These are phyloP conservation scores for Pseudopyrenochaeta lycopersici DNA, from an alignment of 2,329 filamentous ascomycete genomes.

Conservation along the genomic window DNA sequence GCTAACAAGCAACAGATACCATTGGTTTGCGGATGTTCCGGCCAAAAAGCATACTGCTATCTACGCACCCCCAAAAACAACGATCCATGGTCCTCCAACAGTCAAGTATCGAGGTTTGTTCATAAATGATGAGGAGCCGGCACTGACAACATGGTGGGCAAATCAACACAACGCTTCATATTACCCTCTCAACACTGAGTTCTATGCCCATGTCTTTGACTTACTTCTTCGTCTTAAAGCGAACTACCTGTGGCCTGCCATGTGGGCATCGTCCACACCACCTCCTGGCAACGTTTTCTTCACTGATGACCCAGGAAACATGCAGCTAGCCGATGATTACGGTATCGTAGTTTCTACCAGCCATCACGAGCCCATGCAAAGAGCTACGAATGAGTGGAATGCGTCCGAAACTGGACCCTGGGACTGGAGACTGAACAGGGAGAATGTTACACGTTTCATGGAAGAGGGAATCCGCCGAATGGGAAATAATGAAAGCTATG, in stretches of 20 bases:
- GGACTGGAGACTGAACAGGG: conserved; percentile 19
- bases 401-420: conserved; percentile 8
- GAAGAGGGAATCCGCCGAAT: conserved; percentile 12
- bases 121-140: conserved; percentile 72
- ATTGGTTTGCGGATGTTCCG: conserved; percentile 48
- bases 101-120: conserved; percentile 73
- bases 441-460: conserved; percentile 14
- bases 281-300: conserved; percentile 28
- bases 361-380: conserved; percentile 29
- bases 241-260: conserved; percentile 33
- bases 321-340: conserved; percentile 26
- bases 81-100: conserved; percentile 60
- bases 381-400: conserved; percentile 27
- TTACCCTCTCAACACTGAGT: conserved; percentile 11
- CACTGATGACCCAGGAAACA: conserved; percentile 27
- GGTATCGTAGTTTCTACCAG: conserved; percentile 29
- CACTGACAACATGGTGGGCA: conserved; percentile 70
- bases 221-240: conserved; percentile 17
- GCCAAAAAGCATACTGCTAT: background rate
- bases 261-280: conserved; percentile 26
- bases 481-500: conserved; percentile 11
- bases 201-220: conserved; percentile 21
- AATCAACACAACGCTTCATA: conserved; percentile 15
- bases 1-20: conserved; percentile 53
- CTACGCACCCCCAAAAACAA: background rate